These are phyloP conservation scores for Fusarium domesticum DNA, from an alignment of 2,329 filamentous ascomycete species.

Conservation along the genomic window DNA sequence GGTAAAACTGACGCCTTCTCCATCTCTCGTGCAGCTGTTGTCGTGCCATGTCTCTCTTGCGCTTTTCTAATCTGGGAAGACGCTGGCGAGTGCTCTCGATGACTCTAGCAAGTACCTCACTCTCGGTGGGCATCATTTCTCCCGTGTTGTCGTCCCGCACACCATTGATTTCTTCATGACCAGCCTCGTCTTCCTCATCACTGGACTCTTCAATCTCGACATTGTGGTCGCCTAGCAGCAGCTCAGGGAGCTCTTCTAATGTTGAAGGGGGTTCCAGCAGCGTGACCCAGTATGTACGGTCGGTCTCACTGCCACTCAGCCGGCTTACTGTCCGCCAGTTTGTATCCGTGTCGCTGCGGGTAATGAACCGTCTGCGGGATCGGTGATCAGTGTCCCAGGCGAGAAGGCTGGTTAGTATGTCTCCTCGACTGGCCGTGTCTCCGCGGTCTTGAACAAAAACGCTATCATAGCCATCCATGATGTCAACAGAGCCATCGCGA, in stretches of 20 bases:
- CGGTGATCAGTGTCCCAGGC: constrained; percentile 35
- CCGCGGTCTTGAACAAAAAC: constrained; percentile 58
- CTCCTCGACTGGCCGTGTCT: constrained; percentile 59
- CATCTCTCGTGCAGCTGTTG: constrained; percentile 66
- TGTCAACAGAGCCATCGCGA: constrained; percentile 60
- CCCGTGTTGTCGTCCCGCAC: constrained; percentile 29
- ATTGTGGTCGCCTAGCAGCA: constrained; percentile 36
- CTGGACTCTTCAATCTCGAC: constrained; percentile 29
- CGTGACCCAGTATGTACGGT: constrained; percentile 42
- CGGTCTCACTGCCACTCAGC: constrained; percentile 31
- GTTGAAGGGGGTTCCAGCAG: constrained; percentile 46
- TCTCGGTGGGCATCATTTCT: constrained; percentile 38
- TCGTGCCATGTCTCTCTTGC: constrained; percentile 45
- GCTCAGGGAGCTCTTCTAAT: constrained; percentile 41
- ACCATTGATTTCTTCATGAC: constrained; percentile 25
- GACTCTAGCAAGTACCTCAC: constrained; percentile 40
- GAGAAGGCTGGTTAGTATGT: constrained; percentile 57
- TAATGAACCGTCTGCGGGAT: constrained; percentile 29
- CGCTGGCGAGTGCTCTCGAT: constrained; percentile 36
- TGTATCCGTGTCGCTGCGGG: constrained; percentile 33
- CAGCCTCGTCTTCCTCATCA: constrained; percentile 30
- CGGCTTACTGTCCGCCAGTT: constrained; percentile 37
- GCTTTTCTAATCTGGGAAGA: constrained; percentile 39
- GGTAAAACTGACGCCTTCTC: constrained; percentile 75
- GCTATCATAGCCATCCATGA: constrained; percentile 55